phyloP scores from a whole-genome alignment of 306 rosid species.

The Rosa persica region DNA sequence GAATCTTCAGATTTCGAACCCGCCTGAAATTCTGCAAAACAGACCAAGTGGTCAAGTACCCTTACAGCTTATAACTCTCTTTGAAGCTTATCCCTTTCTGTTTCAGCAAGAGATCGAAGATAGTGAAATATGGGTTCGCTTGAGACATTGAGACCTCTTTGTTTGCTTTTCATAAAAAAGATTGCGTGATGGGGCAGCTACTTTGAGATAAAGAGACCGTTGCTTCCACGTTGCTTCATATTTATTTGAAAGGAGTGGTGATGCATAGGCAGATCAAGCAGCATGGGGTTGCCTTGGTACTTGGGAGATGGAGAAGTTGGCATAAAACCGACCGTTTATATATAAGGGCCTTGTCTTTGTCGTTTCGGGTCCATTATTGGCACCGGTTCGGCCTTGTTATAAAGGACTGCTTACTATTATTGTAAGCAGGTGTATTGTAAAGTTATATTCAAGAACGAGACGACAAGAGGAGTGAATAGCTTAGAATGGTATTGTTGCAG shows the following conservation, averaged over 20 bases:
- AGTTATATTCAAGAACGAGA: background rate
- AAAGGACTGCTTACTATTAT: background rate
- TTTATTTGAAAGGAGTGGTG: slow-evolving; percentile 2
- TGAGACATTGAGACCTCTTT: background rate
- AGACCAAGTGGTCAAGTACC: background rate
- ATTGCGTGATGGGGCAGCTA: background rate
- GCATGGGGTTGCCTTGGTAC: slow-evolving; percentile 1
- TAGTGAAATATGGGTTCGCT: background rate
- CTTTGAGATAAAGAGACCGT: slow-evolving; percentile 25
- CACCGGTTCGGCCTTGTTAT: background rate
- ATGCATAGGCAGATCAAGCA: slow-evolving; percentile 6
- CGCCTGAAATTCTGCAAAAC: background rate
- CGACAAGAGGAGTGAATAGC: background rate
- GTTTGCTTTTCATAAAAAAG: background rate
- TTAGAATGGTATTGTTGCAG: background rate
- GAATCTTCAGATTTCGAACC: background rate
- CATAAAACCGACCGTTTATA: background rate
- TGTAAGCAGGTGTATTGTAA: background rate
- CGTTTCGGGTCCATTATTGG: background rate
- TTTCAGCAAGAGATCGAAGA: background rate
- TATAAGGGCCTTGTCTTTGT: background rate
- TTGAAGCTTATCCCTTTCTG: background rate
- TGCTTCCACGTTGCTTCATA: slow-evolving; percentile 45
- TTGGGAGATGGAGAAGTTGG: background rate
- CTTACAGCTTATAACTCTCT: background rate